Evolutionary conservation across 2,329 filamentous ascomycete genomes (phyloP).

Genomic region (Trichoderma asperellum): DNA sequence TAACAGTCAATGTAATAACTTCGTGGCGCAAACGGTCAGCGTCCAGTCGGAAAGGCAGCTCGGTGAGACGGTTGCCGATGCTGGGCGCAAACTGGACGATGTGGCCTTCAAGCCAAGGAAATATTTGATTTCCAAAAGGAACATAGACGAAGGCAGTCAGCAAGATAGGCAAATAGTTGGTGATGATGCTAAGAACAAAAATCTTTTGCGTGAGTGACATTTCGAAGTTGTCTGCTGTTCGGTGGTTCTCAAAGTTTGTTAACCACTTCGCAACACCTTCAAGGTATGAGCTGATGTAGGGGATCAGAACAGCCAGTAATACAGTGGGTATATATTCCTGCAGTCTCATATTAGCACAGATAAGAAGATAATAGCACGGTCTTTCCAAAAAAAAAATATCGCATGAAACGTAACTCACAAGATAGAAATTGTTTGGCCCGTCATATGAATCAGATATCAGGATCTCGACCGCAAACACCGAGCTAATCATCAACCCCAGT

Average conservation of each 20-base stretch:
- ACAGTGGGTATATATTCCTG: slow-evolving; percentile 74
- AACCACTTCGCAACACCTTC: slow-evolving; percentile 65
- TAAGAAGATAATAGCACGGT: neutral
- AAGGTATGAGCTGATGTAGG: slow-evolving; percentile 65
- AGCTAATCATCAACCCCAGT: slow-evolving; percentile 68
- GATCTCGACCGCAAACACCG: slow-evolving; percentile 73
- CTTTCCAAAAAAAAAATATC: neutral
- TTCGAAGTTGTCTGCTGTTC: slow-evolving; percentile 70
- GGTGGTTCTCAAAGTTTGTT: slow-evolving; percentile 75
- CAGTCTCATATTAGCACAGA: neutral
- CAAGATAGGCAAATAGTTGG: slow-evolving; percentile 75
- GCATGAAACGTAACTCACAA: slow-evolving; percentile 53
- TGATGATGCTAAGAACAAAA: slow-evolving; percentile 79
- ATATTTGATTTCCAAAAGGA: slow-evolving; percentile 69
- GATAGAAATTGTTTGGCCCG: slow-evolving; percentile 66
- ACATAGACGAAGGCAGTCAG: slow-evolving; percentile 81
- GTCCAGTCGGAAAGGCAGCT: slow-evolving; percentile 65
- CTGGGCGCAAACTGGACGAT: slow-evolving; percentile 51
- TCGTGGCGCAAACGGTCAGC: slow-evolving; percentile 68
- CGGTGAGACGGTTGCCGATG: slow-evolving; percentile 56
- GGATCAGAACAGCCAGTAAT: slow-evolving; percentile 68
- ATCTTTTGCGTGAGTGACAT: slow-evolving; percentile 73
- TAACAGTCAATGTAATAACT: slow-evolving; percentile 75
- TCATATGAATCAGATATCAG: slow-evolving; percentile 75
- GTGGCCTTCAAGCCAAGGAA: slow-evolving; percentile 68